Conservation (phyloP, 1,139 yeast species). For the Nakaseomyces bracarensis region DNA sequence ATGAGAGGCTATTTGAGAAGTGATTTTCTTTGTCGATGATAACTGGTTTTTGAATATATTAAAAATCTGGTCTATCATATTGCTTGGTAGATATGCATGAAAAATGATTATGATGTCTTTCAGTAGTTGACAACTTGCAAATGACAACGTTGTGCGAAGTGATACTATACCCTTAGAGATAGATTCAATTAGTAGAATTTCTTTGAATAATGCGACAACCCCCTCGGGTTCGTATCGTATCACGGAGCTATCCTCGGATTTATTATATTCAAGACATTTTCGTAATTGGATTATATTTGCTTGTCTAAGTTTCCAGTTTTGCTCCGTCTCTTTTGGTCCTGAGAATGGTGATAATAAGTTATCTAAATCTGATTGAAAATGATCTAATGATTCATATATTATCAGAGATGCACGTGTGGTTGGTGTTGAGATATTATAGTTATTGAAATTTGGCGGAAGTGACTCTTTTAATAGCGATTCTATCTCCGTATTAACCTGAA, state of each 20-base stretch:
- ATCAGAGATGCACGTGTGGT: background rate
- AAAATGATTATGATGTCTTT: slow-evolving; percentile 58
- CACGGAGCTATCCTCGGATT: slow-evolving; percentile 15
- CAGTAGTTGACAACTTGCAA: slow-evolving; percentile 68
- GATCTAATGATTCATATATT: slow-evolving; percentile 29
- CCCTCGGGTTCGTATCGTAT: slow-evolving; percentile 37
- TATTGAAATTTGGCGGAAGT: slow-evolving; percentile 4
- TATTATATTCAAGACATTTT: slow-evolving; percentile 52
- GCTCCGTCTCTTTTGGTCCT: slow-evolving; percentile 74
- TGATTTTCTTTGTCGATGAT: slow-evolving; percentile 68
- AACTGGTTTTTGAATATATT: slow-evolving; percentile 54
- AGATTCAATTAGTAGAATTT: slow-evolving; percentile 43
- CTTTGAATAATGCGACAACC: slow-evolving; percentile 33
- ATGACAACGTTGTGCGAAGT: slow-evolving; percentile 73
- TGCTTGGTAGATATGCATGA: slow-evolving; percentile 43
- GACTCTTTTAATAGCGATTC: background rate
- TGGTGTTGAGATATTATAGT: background rate
- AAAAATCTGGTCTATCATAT: slow-evolving; percentile 53
- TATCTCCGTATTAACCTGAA: background rate
- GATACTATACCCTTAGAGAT: slow-evolving; percentile 63
- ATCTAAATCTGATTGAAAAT: slow-evolving; percentile 35
- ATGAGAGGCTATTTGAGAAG: slow-evolving; percentile 69
- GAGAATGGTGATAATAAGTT: slow-evolving; percentile 41
- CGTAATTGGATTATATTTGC: slow-evolving; percentile 50
- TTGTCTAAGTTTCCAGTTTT: slow-evolving; percentile 77